Base-by-base conservation (phyloP, 345 rosid genomes). In the Linum tenue region DNA sequence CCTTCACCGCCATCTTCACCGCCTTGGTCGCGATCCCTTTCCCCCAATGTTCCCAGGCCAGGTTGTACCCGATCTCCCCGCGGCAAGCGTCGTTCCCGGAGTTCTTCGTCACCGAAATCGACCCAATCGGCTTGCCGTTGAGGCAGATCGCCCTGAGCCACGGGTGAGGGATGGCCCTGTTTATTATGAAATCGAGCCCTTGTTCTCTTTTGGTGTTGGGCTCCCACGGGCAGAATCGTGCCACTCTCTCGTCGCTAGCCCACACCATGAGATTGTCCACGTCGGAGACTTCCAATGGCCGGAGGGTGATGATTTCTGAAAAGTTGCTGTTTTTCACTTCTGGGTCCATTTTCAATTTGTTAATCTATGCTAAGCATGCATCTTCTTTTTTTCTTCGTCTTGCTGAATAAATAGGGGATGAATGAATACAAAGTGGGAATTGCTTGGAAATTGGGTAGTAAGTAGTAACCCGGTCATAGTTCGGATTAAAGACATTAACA, bases 241-340 rank as follows among this genome's bases (percentile, higher is more conserved):
- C 14, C 38, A 87, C 87, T 8, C 73, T 73, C n/a, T 68, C 67
- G 71, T 87, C 95, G 12, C 69, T 60, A 0, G 78, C 86, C 97
- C 91, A 90, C 2, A 67, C 85, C 91, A 85, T 84, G 84, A 85
- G 80, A 50, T 81, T 80, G n/a, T 87, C 87, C 0, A 80, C 4
- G 63, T 87, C 88, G 17, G 80, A 73, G 44, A 71, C 66, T 35
- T 76, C 72, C 66, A 81, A 55, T 22, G 66, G 76, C 53, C 86
- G 80, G 63, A 82, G 81, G 61, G 81, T 73, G n/a, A 84, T 22
- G 31, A 44, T 44, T 44, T 44, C 51, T 22, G 31, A 22, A 22
- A 22, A 22, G 31, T 22, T 22, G 31, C 31, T 22, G 11, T 4
- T 44, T 44, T 44, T 8, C 12, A 44, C 0, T 5, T 5, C 51